Evolutionary conservation across 1,139 yeast species (phyloP).

Genomic region (Yamadazyma songkhlaensis): DNA sequence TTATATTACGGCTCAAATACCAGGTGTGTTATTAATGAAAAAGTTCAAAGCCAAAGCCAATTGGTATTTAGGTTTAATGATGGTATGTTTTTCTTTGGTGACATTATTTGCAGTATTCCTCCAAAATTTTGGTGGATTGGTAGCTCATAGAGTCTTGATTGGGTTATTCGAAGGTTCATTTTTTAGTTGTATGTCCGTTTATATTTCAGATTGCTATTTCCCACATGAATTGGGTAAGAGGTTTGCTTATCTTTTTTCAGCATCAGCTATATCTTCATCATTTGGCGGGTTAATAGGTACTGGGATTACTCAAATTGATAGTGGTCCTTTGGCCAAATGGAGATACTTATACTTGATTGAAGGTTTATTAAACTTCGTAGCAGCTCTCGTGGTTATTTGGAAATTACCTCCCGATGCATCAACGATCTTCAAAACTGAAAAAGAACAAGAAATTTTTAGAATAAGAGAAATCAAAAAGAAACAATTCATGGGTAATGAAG

Average conservation of each 20-base stretch:
- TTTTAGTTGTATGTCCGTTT: slow-evolving; percentile 33
- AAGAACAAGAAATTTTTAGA: slow-evolving; percentile 22
- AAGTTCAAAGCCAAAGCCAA: slow-evolving; percentile 13
- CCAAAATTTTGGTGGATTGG: slow-evolving; percentile 14
- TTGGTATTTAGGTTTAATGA: slow-evolving; percentile 15
- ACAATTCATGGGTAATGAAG: slow-evolving; percentile 23
- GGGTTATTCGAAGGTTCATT: slow-evolving; percentile 22
- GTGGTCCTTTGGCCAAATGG: slow-evolving; percentile 33
- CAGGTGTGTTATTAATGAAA: slow-evolving; percentile 16
- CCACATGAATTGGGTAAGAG: slow-evolving; percentile 41
- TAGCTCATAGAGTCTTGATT: slow-evolving; percentile 18
- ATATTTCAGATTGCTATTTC: slow-evolving; percentile 36
- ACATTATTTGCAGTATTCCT: slow-evolving; percentile 19
- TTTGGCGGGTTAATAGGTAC: slow-evolving; percentile 41
- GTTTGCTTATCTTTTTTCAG: slow-evolving; percentile 38
- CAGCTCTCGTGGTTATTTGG: slow-evolving; percentile 25
- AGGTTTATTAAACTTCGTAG: slow-evolving; percentile 26
- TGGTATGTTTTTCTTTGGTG: slow-evolving; percentile 19
- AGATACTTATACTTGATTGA: slow-evolving; percentile 31
- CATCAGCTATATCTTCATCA: slow-evolving; percentile 43
- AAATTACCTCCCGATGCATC: slow-evolving; percentile 19
- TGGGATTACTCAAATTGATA: slow-evolving; percentile 36
- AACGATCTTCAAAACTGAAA: slow-evolving; percentile 18
- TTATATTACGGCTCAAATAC: slow-evolving; percentile 18
- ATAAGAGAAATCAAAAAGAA: slow-evolving; percentile 23